Evolutionary conservation across 257 asterid species (phyloP), one percentile per base, ranked within the genome.

Genomic region (Orobanche coerulescens): DNA sequence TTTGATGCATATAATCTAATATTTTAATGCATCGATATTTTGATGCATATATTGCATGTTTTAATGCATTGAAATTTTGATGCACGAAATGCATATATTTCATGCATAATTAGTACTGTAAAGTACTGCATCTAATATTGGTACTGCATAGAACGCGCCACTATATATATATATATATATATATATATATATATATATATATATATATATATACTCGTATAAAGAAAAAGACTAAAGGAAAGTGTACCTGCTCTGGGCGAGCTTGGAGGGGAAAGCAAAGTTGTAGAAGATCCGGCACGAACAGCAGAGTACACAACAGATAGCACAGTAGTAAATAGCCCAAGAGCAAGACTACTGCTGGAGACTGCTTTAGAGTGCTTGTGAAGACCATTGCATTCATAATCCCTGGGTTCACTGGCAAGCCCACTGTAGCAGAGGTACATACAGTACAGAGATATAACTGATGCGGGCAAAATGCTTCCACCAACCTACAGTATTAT

Each of bases 391-490:
- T 84, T 82, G 78, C 94, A 87, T 57, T 77, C 87, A 54, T 77
- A 87, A 64, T 84, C 94, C 74, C 95, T 78, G 18, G 94, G 91
- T 71, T 84, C 91, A 77, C 95, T 84, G 34, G 95, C 79, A 60
- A 87, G 87, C 30, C 91, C 95, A 66, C 91, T 80, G 67, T 87
- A 87, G 80, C 91, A 82, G 66, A 87, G 94, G 79, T 87, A 84
- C 81, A 83, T 84, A 74, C 95, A 87, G 76, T 87, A 87, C 69
- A 87, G 30, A 25, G 95, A 87, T 70, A 87, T 53, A 70, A 87
- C 91, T 51, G 94, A 82, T 50, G 95, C 73, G 36, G 95, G 95
- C 73, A 87, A 73, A 71, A 87, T 72, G 81, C 95, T 87, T 40
- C 95, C 95, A 26, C 80, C 59, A 7, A 87, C 87, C 95, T 87